These are phyloP conservation scores for Pseudotsuga menziesii DNA, from an alignment of 75 land plant genomes.

Conservation along the genomic window DNA sequence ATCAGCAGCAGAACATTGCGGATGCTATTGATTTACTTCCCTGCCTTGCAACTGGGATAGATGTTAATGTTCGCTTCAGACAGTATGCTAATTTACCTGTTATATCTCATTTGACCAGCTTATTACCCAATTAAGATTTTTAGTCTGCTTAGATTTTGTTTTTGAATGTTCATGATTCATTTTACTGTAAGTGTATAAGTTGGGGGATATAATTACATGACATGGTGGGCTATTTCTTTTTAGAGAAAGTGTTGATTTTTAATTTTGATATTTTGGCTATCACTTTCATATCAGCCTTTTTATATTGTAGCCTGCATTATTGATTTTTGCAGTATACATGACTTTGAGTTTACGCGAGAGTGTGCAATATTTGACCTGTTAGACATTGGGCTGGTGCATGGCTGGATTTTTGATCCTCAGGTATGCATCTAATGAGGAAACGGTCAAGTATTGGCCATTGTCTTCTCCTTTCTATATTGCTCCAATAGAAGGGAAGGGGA, in stretches of 20 bases:
- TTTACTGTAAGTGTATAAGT: background rate
- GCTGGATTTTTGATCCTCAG: slow-evolving; percentile 99
- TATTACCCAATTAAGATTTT: background rate
- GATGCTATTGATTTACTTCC: slow-evolving; percentile 92
- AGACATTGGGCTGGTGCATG: slow-evolving; percentile 90
- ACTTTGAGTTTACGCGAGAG: slow-evolving; percentile 92
- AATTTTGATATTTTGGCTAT: background rate
- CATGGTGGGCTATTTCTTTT: background rate
- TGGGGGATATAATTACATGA: background rate
- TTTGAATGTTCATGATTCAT: background rate
- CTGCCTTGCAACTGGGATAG: slow-evolving; percentile 82
- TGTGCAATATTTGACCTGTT: slow-evolving; percentile 94
- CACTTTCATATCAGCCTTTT: background rate
- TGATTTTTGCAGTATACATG: slow-evolving; percentile 70
- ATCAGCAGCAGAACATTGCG: slow-evolving; percentile 85
- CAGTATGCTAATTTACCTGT: slow-evolving; percentile 36
- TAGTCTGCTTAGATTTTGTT: background rate
- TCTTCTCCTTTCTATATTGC: background rate
- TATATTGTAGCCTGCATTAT: background rate
- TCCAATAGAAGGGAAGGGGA: too few species aligned
- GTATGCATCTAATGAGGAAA: slow-evolving; percentile 25
- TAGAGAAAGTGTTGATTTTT: background rate
- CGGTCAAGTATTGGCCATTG: background rate
- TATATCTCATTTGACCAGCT: background rate
- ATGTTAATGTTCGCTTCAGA: slow-evolving; percentile 89